Conservation (phyloP, 176 grass and related monocot genomes). For the Ampelocalamus luodianensis region DNA sequence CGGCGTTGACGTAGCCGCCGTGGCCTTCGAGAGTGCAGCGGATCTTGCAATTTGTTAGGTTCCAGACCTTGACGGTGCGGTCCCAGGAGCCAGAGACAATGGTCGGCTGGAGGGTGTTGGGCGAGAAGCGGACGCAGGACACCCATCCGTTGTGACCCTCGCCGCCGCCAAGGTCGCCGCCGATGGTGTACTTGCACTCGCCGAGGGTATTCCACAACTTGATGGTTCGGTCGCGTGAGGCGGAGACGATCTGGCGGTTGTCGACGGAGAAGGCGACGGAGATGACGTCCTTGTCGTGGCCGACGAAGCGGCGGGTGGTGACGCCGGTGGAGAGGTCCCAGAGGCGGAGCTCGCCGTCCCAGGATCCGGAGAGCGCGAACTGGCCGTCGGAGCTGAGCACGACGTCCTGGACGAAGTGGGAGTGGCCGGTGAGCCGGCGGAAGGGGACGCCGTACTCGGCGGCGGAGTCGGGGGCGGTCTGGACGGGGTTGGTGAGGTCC, state of each 20-base stretch:
- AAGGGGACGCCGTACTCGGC: constrained; percentile 68
- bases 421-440: constrained; percentile 90
- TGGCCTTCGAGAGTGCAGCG: constrained; percentile 66
- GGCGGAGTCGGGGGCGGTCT: constrained; percentile 28
- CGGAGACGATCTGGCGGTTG: constrained; percentile 95
- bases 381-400: constrained; percentile 82
- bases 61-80: constrained; percentile 92
- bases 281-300: constrained; percentile 89
- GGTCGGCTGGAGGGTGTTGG: constrained; percentile 49
- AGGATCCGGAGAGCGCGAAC: constrained; percentile 89
- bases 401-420: constrained; percentile 92
- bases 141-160: constrained; percentile 88
- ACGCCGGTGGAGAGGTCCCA: constrained; percentile 75
- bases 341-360: constrained; percentile 90
- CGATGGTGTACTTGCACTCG: constrained; percentile 98
- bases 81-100: constrained; percentile 92
- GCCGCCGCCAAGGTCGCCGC: constrained; percentile 49
- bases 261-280: constrained; percentile 92
- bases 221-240: constrained; percentile 81
- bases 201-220: constrained; percentile 98
- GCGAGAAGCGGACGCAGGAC: constrained; percentile 86
- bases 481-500: constrained; percentile 70
- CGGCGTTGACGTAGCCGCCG: constrained; percentile 76
- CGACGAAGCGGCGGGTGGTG: constrained; percentile 78
- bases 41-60: constrained; percentile 92